phyloP scores from a whole-genome alignment of 345 rosid species.

The Sapria himalayana region DNA sequence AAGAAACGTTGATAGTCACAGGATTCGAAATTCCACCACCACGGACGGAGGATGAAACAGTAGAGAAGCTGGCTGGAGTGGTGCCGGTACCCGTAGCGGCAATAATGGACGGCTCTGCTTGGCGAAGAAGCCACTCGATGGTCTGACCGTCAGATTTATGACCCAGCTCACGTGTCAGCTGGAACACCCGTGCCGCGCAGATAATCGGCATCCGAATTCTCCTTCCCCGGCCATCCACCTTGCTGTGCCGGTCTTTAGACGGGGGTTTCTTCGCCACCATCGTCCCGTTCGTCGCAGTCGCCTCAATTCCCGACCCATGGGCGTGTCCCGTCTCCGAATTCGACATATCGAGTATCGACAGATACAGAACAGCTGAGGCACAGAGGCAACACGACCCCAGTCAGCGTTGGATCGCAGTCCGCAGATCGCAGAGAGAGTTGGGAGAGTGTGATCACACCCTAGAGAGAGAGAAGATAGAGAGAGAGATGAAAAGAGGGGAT shows the following conservation, averaged over 20 bases:
- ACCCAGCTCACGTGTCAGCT: slow-evolving; percentile 86
- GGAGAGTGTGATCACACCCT: not conserved
- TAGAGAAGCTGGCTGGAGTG: slow-evolving; percentile 83
- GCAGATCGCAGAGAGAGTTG: not conserved
- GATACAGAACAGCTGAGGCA: too few relatives aligned
- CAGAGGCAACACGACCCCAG: not conserved
- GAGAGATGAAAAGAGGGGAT: slow-evolving; percentile 1
- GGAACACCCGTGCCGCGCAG: slow-evolving; percentile 99
- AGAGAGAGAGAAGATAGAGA: not conserved
- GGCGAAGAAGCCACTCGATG: slow-evolving; percentile 97
- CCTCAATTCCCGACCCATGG: slow-evolving; percentile 23
- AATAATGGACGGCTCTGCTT: slow-evolving; percentile 94
- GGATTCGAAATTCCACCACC: slow-evolving; percentile 31
- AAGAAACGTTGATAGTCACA: slow-evolving; percentile 12
- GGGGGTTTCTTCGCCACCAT: slow-evolving; percentile 67
- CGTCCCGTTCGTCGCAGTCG: slow-evolving; percentile 28
- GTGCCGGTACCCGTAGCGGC: slow-evolving; percentile 98
- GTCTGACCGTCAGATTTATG: slow-evolving; percentile 99
- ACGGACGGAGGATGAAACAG: slow-evolving; percentile 48
- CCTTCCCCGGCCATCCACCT: slow-evolving; percentile 91
- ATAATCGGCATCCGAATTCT: slow-evolving; percentile 97
- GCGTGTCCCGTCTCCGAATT: slow-evolving; percentile 22
- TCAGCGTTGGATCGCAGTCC: not conserved
- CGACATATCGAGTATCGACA: slow-evolving; percentile 20
- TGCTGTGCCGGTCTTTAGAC: slow-evolving; percentile 89